A percentile compares a stretch with the other conserved stretches of the same genome.
Conservation (phyloP, 345 rosid genomes). For the Aquilaria sinensis region DNA sequence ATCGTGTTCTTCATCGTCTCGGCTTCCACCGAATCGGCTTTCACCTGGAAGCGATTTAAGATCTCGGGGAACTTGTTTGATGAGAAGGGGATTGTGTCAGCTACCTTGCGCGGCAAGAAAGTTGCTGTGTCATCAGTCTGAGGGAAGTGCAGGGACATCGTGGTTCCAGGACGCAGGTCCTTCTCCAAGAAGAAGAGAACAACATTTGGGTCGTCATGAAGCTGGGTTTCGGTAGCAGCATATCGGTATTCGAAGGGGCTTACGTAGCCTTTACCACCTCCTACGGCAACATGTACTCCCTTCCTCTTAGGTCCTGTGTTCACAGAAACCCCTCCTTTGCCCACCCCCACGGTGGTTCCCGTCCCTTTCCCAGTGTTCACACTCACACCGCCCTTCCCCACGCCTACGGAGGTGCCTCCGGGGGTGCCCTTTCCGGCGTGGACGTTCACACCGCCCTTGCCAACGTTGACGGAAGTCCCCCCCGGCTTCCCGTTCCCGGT, state of each 20-base stretch:
- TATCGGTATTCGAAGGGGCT: slow-evolving; percentile 23
- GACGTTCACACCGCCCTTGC: slow-evolving; percentile 46
- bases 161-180: slow-evolving; percentile 45
- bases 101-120: slow-evolving; percentile 65
- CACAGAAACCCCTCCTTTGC: slow-evolving; percentile 74
- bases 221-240: slow-evolving; percentile 63
- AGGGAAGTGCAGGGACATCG: slow-evolving; percentile 55
- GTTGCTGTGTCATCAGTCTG: slow-evolving; percentile 31
- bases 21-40: slow-evolving; percentile 57
- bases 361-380: slow-evolving; percentile 46
- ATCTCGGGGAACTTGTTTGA: slow-evolving; percentile 50
- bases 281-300: slow-evolving; percentile 55
- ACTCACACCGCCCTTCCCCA: slow-evolving; percentile 52
- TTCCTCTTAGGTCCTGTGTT: slow-evolving; percentile 52
- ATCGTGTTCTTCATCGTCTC: slow-evolving; percentile 55
- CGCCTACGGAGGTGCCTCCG: slow-evolving; percentile 46
- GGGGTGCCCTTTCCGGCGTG: slow-evolving; percentile 43
- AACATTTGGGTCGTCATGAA: slow-evolving; percentile 47
- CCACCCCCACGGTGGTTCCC: slow-evolving; percentile 63
- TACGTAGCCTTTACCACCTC: no score
- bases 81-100: slow-evolving; percentile 59
- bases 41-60: slow-evolving; percentile 41
- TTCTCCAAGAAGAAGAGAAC: slow-evolving; percentile 87
- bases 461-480: slow-evolving; percentile 30
- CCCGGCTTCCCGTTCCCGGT: slow-evolving; percentile 32